Evolutionary conservation across 805 yeast species (phyloP).

Genomic region (Cyberlindnera galapagoensis): DNA sequence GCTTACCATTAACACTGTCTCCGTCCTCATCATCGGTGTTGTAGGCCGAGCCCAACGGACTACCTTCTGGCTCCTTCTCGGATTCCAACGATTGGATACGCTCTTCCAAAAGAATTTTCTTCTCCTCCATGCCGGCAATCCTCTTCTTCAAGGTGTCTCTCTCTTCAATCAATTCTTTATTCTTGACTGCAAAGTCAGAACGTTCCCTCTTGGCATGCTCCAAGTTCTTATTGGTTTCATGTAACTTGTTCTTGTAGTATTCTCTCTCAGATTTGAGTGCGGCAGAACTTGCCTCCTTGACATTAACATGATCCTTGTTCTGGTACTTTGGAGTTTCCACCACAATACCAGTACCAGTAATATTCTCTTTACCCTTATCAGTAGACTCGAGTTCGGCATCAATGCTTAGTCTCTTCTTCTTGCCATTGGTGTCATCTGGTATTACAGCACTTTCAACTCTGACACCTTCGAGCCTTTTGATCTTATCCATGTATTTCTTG

Average conservation of each 20-base stretch:
- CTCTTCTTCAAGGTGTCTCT: neutral
- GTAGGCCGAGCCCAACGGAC: conserved; percentile 1
- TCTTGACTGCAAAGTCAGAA: neutral
- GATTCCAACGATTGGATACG: no score
- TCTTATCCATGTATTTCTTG: conserved; percentile 1
- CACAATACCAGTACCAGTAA: no score
- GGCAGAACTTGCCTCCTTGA: conserved; percentile 1
- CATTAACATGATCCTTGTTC: conserved; percentile 3
- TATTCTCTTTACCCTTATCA: neutral
- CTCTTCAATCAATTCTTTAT: neutral
- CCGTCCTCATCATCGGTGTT: conserved; percentile 2
- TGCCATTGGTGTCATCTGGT: neutral
- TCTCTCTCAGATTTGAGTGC: conserved; percentile 5
- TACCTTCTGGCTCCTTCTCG: no score
- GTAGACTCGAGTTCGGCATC: no score
- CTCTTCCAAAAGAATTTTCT: neutral
- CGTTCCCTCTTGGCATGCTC: neutral
- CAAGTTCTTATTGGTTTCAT: neutral
- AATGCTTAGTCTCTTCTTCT: no score
- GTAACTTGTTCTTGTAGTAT: conserved; percentile 1
- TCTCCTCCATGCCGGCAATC: conserved; percentile 1
- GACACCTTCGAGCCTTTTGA: conserved; percentile 1
- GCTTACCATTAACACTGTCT: neutral
- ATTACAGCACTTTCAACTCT: conserved; percentile 1
- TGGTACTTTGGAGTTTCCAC: conserved; percentile 2